These are phyloP conservation scores for Penicillium soppii DNA, from an alignment of 495 filamentous ascomycete genomes.

Conservation along the genomic window DNA sequence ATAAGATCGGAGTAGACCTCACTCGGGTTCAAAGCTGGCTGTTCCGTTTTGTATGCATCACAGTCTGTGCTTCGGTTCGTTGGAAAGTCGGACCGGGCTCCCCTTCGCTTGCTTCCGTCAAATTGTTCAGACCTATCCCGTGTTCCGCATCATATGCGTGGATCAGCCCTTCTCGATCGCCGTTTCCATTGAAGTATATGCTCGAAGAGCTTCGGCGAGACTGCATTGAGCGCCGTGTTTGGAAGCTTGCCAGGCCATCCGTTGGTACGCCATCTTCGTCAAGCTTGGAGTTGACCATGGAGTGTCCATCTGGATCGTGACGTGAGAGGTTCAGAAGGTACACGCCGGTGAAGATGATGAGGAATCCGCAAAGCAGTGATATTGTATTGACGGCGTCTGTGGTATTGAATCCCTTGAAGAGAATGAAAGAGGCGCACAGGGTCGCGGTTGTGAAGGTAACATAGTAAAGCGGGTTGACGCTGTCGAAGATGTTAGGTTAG, in stretches of 20 bases:
- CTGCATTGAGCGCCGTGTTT: slow-evolving; percentile 92
- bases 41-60: slow-evolving; percentile 39
- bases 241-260: slow-evolving; percentile 82
- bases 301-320: slow-evolving; percentile 79
- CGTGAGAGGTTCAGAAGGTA: slow-evolving; percentile 96
- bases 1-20: slow-evolving; percentile 2
- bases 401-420: slow-evolving; percentile 97
- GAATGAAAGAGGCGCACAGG: slow-evolving; percentile 92
- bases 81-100: slow-evolving; percentile 43
- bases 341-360: slow-evolving; percentile 94
- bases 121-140: slow-evolving; percentile 62
- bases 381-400: slow-evolving; percentile 91
- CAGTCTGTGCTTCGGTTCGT: slow-evolving; percentile 26
- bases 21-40: slow-evolving; percentile 30
- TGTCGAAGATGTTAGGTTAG: slow-evolving; percentile 43
- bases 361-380: slow-evolving; percentile 88
- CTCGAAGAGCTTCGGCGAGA: slow-evolving; percentile 68
- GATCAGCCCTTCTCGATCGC: slow-evolving; percentile 78
- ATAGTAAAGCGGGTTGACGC: slow-evolving; percentile 97
- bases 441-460: slow-evolving; percentile 99
- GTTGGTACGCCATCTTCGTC: slow-evolving; percentile 79
- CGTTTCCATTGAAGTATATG: slow-evolving; percentile 46
- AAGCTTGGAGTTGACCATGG: slow-evolving; percentile 60
- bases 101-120: slow-evolving; percentile 71
- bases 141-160: slow-evolving; percentile 76